These are phyloP conservation scores for Pythium sukuiense DNA, from an alignment of 352 stramenopile species.

Conservation along the genomic window DNA sequence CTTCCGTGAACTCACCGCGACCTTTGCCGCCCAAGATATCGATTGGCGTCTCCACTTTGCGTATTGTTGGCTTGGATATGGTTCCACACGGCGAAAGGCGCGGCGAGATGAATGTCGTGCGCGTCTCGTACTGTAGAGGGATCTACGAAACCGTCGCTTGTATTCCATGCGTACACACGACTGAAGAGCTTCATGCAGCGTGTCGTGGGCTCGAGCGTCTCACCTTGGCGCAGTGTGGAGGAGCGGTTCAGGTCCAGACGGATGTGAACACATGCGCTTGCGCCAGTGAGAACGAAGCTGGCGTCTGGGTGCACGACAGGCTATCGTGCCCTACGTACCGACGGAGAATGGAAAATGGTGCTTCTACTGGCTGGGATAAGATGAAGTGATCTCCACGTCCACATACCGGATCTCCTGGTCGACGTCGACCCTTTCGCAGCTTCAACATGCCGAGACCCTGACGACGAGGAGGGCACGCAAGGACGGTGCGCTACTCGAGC, in stretches of 20 bases:
- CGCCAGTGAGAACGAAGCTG: neutral
- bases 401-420: too few species aligned
- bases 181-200: neutral
- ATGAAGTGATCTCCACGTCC: too few species aligned
- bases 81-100: neutral
- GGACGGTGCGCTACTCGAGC: too few species aligned
- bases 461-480: too few species aligned
- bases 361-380: too few species aligned
- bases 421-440: too few species aligned
- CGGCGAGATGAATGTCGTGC: too few species aligned
- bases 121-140: neutral
- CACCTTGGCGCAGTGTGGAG: neutral
- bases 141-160: neutral
- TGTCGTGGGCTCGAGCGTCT: too few species aligned
- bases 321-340: too few species aligned
- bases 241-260: neutral
- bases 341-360: too few species aligned
- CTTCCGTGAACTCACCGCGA: neutral
- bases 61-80: too few species aligned
- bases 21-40: neutral
- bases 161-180: neutral
- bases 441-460: too few species aligned
- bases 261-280: neutral
- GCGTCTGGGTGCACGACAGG: neutral
- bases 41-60: neutral